Evolutionary conservation across 2,329 filamentous ascomycete species (phyloP).

Genomic region (Clonostachys rhizophaga): DNA sequence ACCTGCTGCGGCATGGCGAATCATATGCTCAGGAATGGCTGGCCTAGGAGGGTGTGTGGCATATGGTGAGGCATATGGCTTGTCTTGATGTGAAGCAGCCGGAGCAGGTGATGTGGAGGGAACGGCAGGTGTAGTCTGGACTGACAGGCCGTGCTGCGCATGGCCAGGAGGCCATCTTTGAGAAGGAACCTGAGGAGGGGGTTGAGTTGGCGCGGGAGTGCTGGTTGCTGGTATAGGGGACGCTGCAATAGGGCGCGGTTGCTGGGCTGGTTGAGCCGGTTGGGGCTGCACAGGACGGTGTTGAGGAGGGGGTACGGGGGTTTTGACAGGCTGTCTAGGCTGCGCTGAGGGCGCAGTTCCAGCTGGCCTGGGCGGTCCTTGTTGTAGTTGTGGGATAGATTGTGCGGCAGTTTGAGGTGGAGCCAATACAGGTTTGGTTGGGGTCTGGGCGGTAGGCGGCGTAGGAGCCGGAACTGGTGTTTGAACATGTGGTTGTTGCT

Average conservation of each 20-base stretch:
- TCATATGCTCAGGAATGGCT: slow-evolving; percentile 34
- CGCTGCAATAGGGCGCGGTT: slow-evolving; percentile 22
- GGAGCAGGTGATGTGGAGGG: slow-evolving; percentile 14
- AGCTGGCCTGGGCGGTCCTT: slow-evolving; percentile 18
- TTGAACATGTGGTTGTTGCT: neutral
- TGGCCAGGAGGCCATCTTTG: slow-evolving; percentile 25
- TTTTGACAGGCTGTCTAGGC: slow-evolving; percentile 15
- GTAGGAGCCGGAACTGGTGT: neutral
- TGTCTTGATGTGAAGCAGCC: slow-evolving; percentile 18
- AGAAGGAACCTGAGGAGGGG: slow-evolving; percentile 13
- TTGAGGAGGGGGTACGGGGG: slow-evolving; percentile 23
- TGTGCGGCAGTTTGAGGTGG: slow-evolving; percentile 28
- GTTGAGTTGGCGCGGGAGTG: too few species aligned
- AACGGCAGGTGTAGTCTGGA: neutral
- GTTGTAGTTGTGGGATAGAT: slow-evolving; percentile 24
- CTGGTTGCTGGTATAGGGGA: slow-evolving; percentile 15
- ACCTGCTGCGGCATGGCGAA: slow-evolving; percentile 24
- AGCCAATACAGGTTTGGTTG: slow-evolving; percentile 20
- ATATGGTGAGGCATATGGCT: slow-evolving; percentile 17
- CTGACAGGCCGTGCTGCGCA: slow-evolving; percentile 12
- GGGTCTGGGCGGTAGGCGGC: slow-evolving; percentile 8
- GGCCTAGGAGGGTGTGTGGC: slow-evolving; percentile 23
- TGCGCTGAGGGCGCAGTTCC: slow-evolving; percentile 15
- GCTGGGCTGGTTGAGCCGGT: slow-evolving; percentile 12
- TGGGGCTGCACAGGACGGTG: slow-evolving; percentile 21